Conservation (phyloP, 2,329 filamentous ascomycete genomes). For the Domatiomyces catenatus region DNA sequence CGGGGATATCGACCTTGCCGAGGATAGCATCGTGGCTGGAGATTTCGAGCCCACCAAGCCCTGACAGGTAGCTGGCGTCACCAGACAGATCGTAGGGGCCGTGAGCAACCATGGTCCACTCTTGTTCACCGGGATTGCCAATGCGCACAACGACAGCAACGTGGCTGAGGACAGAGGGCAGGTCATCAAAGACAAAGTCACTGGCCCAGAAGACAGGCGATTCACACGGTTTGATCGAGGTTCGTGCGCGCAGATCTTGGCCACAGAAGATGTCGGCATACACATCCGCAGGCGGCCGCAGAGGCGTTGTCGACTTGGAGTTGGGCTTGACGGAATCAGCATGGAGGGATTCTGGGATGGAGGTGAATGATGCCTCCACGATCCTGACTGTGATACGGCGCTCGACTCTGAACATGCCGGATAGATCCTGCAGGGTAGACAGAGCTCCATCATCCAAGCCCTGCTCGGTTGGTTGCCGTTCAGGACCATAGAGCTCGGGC, state of each 20-base stretch:
- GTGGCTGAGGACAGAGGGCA: conserved; percentile 33
- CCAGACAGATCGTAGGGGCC: conserved; percentile 28
- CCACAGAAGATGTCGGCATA: conserved; percentile 35
- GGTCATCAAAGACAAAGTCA: conserved; percentile 32
- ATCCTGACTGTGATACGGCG: conserved; percentile 44
- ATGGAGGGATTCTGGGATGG: conserved; percentile 1
- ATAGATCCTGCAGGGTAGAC: conserved; percentile 20
- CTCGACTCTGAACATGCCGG: conserved; percentile 53
- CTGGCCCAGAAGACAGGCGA: conserved; percentile 35
- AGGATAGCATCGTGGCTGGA: conserved; percentile 32
- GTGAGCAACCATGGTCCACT: conserved; percentile 34
- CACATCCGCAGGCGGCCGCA: conserved; percentile 25
- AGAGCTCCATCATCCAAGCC: neutral
- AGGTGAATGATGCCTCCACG: conserved; percentile 43
- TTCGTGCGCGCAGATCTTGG: conserved; percentile 34
- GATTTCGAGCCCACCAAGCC: conserved; percentile 32
- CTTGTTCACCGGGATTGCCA: conserved; percentile 32
- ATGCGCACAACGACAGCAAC: conserved; percentile 32
- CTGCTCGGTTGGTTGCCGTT: conserved; percentile 25
- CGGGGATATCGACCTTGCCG: conserved; percentile 57
- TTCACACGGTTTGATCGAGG: conserved; percentile 32
- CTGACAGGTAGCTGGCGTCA: conserved; percentile 26
- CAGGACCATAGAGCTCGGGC: conserved; percentile 72
- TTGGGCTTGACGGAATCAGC: conserved; percentile 9
- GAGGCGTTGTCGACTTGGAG: conserved; percentile 12